Base-by-base conservation (phyloP, 805 yeast genomes). In the Lachancea nothofagi region DNA sequence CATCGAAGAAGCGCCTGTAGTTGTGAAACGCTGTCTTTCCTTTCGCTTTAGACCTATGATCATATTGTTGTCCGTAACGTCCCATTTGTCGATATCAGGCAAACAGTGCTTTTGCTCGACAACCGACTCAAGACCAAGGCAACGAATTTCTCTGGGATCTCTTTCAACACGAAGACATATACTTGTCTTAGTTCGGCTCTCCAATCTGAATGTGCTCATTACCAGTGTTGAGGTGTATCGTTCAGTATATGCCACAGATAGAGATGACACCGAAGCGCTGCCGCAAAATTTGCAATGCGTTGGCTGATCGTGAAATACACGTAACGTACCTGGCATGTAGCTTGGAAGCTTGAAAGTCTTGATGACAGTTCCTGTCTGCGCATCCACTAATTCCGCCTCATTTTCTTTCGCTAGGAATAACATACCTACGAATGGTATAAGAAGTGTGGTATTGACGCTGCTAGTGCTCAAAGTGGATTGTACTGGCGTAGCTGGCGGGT, bases 251-350 rank as follows among this genome's bases (percentile, higher is more conserved):
- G 80, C 80, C 15, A 86, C 66, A 1, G 90, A 80, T 38, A 87
- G 71, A 3, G 89, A 73, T 17, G 77, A 71, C 29, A 87, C 73
- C 0, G 95, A 81, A 0, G 84, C 87, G 65, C 94, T 82, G 2
- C 96, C 96, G 66, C 96, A 87, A 61, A 87, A 87, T 33, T 83
- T 72, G 62, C 96, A 87, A 63, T 87, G 95, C 1, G 87, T 78
- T 5, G 95, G 94, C 49, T 81, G 87, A 30, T 83, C 80, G 55
- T 87, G 95, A 46, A 85, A 77, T 1, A 83, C 93, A 41, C 70
- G 66, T 45, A 87, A 72, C 0, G 82, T 56, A 2, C 73, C 73
- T 2, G 75, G 73, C 48, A 76, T 77, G 64, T 77, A 80, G 26
- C 72, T 72, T 0, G 81, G 84, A 33, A 87, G 74, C 21, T 69